Evolutionary conservation across 2,329 filamentous ascomycete species (phyloP), one percentile per base, ranked within the genome.

Genomic region (Pleoardoris graminearum): DNA sequence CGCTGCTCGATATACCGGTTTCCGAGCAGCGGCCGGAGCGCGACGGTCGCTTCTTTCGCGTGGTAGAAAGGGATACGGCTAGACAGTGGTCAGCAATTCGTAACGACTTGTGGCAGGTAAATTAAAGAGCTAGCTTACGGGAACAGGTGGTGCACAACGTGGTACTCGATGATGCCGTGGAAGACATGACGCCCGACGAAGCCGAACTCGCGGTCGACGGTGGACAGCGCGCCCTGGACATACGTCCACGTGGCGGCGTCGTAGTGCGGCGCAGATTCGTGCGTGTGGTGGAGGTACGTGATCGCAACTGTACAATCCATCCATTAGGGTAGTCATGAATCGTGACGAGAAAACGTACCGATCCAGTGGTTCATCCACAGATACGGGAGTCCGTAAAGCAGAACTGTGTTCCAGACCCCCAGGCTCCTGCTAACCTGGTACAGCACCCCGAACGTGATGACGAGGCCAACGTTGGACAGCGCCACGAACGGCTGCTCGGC

Each of bases 241-340:
- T 82, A 87, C 19, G 80, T 84, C 85, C 85, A 87, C 49, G 76
- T 76, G 16, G 80, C 77, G 37, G 79, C 79, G 22, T 82, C 79
- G 67, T 84, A 87, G 70, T 87, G 82, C 16, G 80, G 80, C 43
- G 85, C 76, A 3, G 73, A 67, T 2, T 69, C 75, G 67, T 88
- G 83, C 50, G 85, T 87, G 78, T 90, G 87, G 73, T 90, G 87
- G 17, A 90, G 84, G 73, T 88, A 90, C 42, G 87, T 90, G 67
- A 90, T 89, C 57, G 85, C 85, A 17, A 90, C 85, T 63, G 35
- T 23, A n/a, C 10, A 14, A 36, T 17, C 12, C 22, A 7, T 12
- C 11, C 23, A 12, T 29, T 21, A 10, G 8, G 17, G 14, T 7
- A n/a, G 17, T 8, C 4, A 6, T 17, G 17, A 6, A 22, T 6